Base-by-base conservation (phyloP, 306 rosid species). In the Begonia fuchsioides region DNA sequence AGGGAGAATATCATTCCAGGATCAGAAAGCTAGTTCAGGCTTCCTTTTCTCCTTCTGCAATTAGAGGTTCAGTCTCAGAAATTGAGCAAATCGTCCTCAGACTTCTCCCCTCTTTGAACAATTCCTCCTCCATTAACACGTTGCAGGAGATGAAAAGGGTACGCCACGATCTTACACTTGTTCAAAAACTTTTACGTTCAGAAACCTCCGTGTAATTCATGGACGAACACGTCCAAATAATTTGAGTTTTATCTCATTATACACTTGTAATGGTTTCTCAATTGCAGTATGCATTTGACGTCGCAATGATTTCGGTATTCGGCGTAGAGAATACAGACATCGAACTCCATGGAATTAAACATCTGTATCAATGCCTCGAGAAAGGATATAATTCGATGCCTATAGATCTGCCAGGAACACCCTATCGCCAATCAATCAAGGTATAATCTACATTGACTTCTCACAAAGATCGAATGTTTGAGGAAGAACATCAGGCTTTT, bases 361-460 rank as follows among this genome's bases (percentile, higher is more conserved):
- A 68, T 15, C 40, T 83, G 14, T 87, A 83, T 53, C 49, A 59
- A 9, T 56, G 72, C 66, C 71, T 87, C 53, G 93, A 80, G 69
- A 87, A 80, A 44, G 96, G 96, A 50, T 87, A 87, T 48, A 87
- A 87, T 59, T 87, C 93, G 19, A 77, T 80, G 80, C 87, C 94
- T 38, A 59, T 77, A 15, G 59, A 80, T 68, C 67, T 87, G 20
- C 94, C 93, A 2, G 88, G 93, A 63, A 83, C 94, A 43, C 76
- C 66, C 26, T 87, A 75, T 43, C 81, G 65, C 61, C 73, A 73
- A 52, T 79, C 96, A 59, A 75, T 83, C 67, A 87, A 77, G 94
- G 96, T 86, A 63, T 16, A 56, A 8, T 26, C 35, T 26, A 26
- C 35, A 26, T 5, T 5, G 35, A 26, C 35, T 26, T 26, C 35